Evolutionary conservation across 768 basidiomycete species (phyloP), one percentile per base, ranked within the genome.

Genomic region (Leucosporidium creatinivorum): DNA sequence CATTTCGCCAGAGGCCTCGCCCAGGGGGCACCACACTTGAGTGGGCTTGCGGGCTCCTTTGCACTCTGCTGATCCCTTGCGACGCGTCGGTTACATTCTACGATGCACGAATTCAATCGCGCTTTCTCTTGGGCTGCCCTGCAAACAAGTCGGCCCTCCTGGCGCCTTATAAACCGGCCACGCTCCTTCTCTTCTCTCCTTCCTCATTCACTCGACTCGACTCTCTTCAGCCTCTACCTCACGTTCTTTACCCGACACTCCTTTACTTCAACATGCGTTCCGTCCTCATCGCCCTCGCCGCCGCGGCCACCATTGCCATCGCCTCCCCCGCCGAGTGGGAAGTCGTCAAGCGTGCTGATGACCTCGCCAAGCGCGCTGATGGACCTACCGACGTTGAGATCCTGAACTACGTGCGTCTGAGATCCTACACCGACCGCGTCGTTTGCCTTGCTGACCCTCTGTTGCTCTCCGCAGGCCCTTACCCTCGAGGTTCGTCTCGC

Each of bases 301-400:
- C 67, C 63, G 10, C 64, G 23, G 59, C 54, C 9, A 63, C 62
- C 55, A n/a, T 58, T 48, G 62, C 62, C 30, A 39, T 56, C n/a
- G 67, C 67, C 48, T 10, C 62, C 30, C 1, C 44, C 1, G 25
- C 28, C 26, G 61, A 57, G 58, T 19, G 19, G 47, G 49, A 64
- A 54, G 54, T 61, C 52, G 59, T 55, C 63, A 52, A 58, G 51
- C 63, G 63, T 28, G 44, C 50, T 36, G n/a, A n/a, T n/a, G n/a
- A n/a, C n/a, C n/a, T 61, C 52, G 59, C 48, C 63, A 52, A 58
- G 51, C 63, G 63, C n/a, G 44, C 50, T 36, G 28, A 36, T 23
- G 64, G 64, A 30, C 68, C 68, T 21, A 65, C 30, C 49, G 68
- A 69, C 49, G 56, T 58, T 19, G 63, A 65, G 59, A 69, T 69